These are phyloP conservation scores for Trifolium fragiferum DNA, from an alignment of 306 rosid species.

Conservation along the genomic window DNA sequence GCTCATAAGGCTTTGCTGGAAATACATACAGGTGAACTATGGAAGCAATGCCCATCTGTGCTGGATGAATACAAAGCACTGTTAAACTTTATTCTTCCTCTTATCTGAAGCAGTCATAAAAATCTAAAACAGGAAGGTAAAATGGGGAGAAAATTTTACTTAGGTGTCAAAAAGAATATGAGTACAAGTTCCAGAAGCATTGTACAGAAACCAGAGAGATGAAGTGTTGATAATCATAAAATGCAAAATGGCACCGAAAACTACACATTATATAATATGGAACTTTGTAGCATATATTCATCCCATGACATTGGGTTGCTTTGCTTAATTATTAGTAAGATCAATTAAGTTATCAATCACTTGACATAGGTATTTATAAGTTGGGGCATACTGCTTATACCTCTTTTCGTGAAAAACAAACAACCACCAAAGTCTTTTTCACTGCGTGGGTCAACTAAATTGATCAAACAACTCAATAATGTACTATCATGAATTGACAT, in stretches of 20 bases:
- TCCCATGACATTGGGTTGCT: conserved; percentile 26
- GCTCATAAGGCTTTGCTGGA: conserved; percentile 94
- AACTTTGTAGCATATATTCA: conserved; percentile 35
- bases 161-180: conserved; percentile 36
- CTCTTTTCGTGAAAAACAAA: conserved; percentile 33
- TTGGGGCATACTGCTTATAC: conserved; percentile 26
- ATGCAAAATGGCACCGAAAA: conserved; percentile 39
- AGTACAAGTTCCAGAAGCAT: conserved; percentile 43
- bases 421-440: neutral
- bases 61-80: conserved; percentile 65
- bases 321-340: conserved; percentile 35
- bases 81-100: conserved; percentile 56
- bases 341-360: conserved; percentile 32
- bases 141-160: conserved; percentile 33
- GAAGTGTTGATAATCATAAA: conserved; percentile 32
- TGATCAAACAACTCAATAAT: neutral
- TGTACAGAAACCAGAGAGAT: conserved; percentile 33
- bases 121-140: conserved; percentile 41
- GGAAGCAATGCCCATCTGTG: conserved; percentile 98
- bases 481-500: neutral
- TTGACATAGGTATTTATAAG: conserved; percentile 23
- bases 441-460: neutral
- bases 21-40: conserved; percentile 93
- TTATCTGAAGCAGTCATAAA: conserved; percentile 46
- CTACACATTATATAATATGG: conserved; percentile 19